Conservation (phyloP, 768 basidiomycete genomes). For the Podaxis pistillaris region DNA sequence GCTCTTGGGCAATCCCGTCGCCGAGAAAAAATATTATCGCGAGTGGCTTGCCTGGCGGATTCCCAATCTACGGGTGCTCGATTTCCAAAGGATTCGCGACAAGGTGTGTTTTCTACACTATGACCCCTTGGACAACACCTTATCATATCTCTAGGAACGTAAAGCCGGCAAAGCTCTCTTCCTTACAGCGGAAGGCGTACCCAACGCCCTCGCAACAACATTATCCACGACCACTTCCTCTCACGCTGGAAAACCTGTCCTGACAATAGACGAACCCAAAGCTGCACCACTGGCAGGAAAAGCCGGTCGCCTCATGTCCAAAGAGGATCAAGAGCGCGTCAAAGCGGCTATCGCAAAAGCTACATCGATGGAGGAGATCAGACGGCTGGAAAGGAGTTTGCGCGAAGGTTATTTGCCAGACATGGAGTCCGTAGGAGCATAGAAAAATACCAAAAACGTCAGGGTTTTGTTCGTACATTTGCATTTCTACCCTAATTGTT, state of each 20-base stretch:
- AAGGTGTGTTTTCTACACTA: constrained; percentile 67
- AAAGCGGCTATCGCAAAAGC: constrained; percentile 86
- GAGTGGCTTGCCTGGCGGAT: constrained; percentile 93
- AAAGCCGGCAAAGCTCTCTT: constrained; percentile 72
- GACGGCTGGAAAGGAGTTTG: constrained; percentile 76
- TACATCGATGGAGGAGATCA: constrained; percentile 88
- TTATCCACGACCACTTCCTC: constrained; percentile 73
- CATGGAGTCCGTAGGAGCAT: constrained; percentile 77
- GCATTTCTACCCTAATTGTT: constrained; percentile 8
- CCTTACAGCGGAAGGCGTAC: constrained; percentile 74
- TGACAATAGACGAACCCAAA: constrained; percentile 81
- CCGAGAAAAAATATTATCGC: constrained; percentile 94
- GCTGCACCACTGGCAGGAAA: constrained; percentile 52
- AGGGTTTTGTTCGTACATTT: constrained; percentile 12
- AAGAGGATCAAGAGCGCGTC: constrained; percentile 87
- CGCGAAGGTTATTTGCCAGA: constrained; percentile 83
- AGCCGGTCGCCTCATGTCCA: constrained; percentile 86
- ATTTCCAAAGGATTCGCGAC: constrained; percentile 93
- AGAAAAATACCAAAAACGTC: constrained; percentile 22
- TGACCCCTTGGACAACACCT: constrained; percentile 15
- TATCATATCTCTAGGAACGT: constrained; percentile 60
- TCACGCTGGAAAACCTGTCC: constrained; percentile 54
- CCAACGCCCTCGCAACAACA: constrained; percentile 77
- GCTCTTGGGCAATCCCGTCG: constrained; percentile 79
- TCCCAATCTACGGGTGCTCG: constrained; percentile 85